These are phyloP conservation scores for Cajanus cajan DNA, from an alignment of 306 rosid genomes.

Conservation along the genomic window DNA sequence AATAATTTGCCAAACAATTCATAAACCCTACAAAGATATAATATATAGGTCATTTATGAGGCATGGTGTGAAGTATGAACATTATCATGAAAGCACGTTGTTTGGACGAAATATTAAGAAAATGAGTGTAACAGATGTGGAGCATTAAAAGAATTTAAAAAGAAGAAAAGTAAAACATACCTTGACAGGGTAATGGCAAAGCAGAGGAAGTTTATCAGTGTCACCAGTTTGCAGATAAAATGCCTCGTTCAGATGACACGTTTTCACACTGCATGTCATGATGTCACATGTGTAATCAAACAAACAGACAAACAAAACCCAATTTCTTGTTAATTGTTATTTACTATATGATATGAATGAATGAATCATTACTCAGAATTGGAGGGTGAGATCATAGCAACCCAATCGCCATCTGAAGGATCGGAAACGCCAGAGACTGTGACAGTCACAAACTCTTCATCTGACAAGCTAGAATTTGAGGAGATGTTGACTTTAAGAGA, in stretches of 20 bases:
- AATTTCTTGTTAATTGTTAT: no score
- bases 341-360: no score
- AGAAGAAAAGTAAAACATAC: constrained; percentile 37
- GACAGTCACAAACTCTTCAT: constrained; percentile 59
- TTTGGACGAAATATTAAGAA: background rate
- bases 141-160: background rate
- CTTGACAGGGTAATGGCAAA: constrained; percentile 97
- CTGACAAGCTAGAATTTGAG: constrained; percentile 34
- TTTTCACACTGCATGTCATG: constrained; percentile 46
- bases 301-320: background rate
- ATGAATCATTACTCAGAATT: constrained; percentile 51
- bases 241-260: constrained; percentile 32
- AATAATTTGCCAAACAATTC: background rate
- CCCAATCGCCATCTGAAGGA: constrained; percentile 59
- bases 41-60: constrained; percentile 27
- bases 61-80: background rate
- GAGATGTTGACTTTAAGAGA: constrained; percentile 33
- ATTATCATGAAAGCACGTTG: no score
- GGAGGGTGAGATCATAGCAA: constrained; percentile 88
- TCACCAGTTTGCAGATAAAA: constrained; percentile 78
- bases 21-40: background rate
- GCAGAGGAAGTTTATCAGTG: constrained; percentile 68
- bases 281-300: background rate
- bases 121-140: background rate
- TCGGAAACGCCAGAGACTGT: constrained; percentile 51